Base-by-base conservation (phyloP, 2,329 filamentous ascomycete genomes). In the Colletotrichum tamarilloi region DNA sequence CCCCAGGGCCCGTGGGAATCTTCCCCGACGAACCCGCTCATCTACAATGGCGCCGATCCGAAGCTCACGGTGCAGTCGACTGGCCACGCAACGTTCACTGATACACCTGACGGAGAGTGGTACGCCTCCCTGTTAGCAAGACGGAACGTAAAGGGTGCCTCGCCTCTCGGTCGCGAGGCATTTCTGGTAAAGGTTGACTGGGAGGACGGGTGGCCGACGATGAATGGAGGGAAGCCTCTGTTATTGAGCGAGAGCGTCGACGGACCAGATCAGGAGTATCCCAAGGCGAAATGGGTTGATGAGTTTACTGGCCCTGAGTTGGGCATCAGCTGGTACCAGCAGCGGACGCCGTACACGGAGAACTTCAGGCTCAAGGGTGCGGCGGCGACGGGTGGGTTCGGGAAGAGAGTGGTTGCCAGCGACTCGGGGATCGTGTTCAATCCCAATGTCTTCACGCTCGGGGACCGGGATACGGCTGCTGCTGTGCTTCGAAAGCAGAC, bases 1-100 rank as follows among this genome's bases (percentile, higher is more conserved):
- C 5, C 80, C 56, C 77, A 82, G 35, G 84, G 84, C 0, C 84
- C 84, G 3, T 86, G 84, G 83, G 81, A 83, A 55, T 62, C 79
- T 1, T 81, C 81, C 0, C 83, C 84, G 1, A 78, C 77, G 19
- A 86, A 86, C 56, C 84, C 84, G 3, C 79, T 78, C 4, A 72
- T 78, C 30, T 78, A 75, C 72, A 78, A 77, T 59, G 76, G 74
- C 14, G 74, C 72, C 1, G 58, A 76, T 42, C 62, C 64, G 58
- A 73, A 75, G 24, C 68, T 77, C 5, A 76, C 75, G 0, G 65
- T 78, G n/a, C 67, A 75, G 28, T 70, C 73, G 1, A 78, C 77
- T 1, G 76, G 77, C 2, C 77, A 78, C 22, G 77, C 76, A 2
- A 77, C 76, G 4, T 77, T 78, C 35, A 67, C 74, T 30, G 68